A percentile compares a stretch with the other conserved stretches of the same genome.
These are phyloP conservation scores for Phaeoacremonium minimum DNA, from an alignment of 2,329 filamentous ascomycete species.

Conservation along the genomic window DNA sequence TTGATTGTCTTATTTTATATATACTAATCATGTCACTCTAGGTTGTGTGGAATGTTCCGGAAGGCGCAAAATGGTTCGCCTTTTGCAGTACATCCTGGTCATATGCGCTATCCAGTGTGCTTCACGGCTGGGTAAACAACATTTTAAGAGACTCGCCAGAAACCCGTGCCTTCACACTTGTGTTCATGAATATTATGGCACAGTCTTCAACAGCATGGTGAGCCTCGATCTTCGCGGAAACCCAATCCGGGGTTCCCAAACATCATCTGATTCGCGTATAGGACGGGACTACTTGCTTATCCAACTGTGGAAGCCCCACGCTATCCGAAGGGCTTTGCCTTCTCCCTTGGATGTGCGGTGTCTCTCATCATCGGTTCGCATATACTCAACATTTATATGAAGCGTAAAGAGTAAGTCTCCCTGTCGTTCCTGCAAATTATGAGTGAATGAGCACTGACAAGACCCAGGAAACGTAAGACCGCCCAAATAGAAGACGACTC, in stretches of 20 bases:
- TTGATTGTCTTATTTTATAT: no score
- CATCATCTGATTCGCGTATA: no score
- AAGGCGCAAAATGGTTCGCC: constrained; percentile 48
- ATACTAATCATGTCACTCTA: no score
- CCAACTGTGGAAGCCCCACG: constrained; percentile 35
- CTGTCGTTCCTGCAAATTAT: no score
- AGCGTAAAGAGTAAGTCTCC: constrained; percentile 3
- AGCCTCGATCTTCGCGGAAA: no score
- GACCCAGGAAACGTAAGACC: no score
- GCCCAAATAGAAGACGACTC: no score
- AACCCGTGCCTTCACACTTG: constrained; percentile 43
- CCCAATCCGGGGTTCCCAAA: no score
- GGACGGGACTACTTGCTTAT: constrained; percentile 48
- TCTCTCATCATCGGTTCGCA: constrained; percentile 2
- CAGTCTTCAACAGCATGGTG: constrained; percentile 54
- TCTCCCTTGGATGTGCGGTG: constrained; percentile 19
- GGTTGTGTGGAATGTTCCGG: constrained; percentile 54
- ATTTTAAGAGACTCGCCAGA: constrained; percentile 37
- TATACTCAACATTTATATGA: constrained; percentile 1
- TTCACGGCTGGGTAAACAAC: constrained; percentile 53
- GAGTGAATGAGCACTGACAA: no score
- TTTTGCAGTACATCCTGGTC: constrained; percentile 44
- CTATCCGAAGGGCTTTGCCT: constrained; percentile 36
- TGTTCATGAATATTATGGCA: constrained; percentile 45
- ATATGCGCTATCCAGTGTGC: constrained; percentile 46